These are phyloP conservation scores for Myxozyma neglecta DNA, from an alignment of 805 yeast genomes.

Conservation along the genomic window DNA sequence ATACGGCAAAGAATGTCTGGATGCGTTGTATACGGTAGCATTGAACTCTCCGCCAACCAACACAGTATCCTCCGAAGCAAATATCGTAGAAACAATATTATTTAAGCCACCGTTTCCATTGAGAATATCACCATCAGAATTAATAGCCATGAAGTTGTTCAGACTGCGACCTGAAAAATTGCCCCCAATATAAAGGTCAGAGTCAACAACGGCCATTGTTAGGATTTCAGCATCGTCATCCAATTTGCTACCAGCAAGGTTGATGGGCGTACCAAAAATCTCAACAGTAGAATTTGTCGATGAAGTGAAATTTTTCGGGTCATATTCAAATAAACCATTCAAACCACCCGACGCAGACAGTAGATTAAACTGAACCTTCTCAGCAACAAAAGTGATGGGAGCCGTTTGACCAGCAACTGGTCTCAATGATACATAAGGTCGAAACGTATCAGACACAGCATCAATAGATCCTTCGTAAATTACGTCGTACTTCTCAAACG, in stretches of 20 bases:
- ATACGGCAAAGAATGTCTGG: constrained; percentile 7
- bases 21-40: constrained; percentile 39
- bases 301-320: constrained; percentile 61
- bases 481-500: constrained; percentile 74
- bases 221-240: constrained; percentile 47
- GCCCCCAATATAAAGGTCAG: constrained; percentile 52
- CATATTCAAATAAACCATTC: constrained; percentile 83
- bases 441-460: constrained; percentile 40
- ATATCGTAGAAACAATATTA: constrained; percentile 43
- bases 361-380: constrained; percentile 21
- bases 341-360: constrained; percentile 43
- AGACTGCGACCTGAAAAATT: constrained; percentile 46
- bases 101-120: constrained; percentile 44
- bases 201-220: constrained; percentile 39
- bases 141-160: constrained; percentile 41
- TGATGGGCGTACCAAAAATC: constrained; percentile 53
- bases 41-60: constrained; percentile 51
- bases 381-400: constrained; percentile 31
- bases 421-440: constrained; percentile 50
- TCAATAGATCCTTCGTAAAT: constrained; percentile 69
- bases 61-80: constrained; percentile 40
- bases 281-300: constrained; percentile 37
- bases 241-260: constrained; percentile 41
- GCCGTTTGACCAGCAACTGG: constrained; percentile 38
- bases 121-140: constrained; percentile 30